phyloP scores from a whole-genome alignment of 108 stramenopile genomes.

The Fragilariopsis cylindrus region DNA sequence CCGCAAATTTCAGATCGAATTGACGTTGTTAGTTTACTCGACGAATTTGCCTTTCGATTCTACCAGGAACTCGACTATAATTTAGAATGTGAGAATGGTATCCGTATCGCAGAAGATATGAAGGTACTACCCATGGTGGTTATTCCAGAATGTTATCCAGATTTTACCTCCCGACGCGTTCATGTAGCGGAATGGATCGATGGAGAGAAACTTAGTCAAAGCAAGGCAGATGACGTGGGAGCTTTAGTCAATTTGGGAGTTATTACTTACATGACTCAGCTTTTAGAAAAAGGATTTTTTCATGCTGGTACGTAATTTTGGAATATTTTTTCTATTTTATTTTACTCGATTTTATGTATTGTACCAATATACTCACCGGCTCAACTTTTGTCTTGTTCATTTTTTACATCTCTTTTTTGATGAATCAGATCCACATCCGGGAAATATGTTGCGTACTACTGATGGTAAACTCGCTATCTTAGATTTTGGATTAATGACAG shows the following conservation, averaged over 20 bases:
- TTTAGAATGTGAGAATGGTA: slow-evolving; percentile 88
- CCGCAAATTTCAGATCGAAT: slow-evolving; percentile 69
- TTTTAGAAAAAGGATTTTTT: slow-evolving; percentile 89
- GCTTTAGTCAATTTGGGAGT: slow-evolving; percentile 94
- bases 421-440: slow-evolving; percentile 19
- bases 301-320: slow-evolving; percentile 63
- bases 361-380: no score
- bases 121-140: slow-evolving; percentile 81
- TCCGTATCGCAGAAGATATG: slow-evolving; percentile 84
- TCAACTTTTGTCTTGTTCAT: background rate
- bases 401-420: background rate
- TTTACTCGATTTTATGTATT: no score
- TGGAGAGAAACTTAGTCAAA: slow-evolving; percentile 91
- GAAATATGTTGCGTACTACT: slow-evolving; percentile 91
- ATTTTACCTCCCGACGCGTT: slow-evolving; percentile 86
- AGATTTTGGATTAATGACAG: slow-evolving; percentile 96
- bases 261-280: slow-evolving; percentile 91
- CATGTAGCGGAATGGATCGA: slow-evolving; percentile 97
- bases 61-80: slow-evolving; percentile 96
- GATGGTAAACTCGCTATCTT: slow-evolving; percentile 92
- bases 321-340: background rate
- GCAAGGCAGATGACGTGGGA: slow-evolving; percentile 89
- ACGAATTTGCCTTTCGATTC: slow-evolving; percentile 92
- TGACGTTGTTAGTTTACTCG: slow-evolving; percentile 89
- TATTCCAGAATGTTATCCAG: slow-evolving; percentile 87